phyloP scores from a whole-genome alignment of 2,329 filamentous ascomycete genomes.

The Trichophyton benhamiae region DNA sequence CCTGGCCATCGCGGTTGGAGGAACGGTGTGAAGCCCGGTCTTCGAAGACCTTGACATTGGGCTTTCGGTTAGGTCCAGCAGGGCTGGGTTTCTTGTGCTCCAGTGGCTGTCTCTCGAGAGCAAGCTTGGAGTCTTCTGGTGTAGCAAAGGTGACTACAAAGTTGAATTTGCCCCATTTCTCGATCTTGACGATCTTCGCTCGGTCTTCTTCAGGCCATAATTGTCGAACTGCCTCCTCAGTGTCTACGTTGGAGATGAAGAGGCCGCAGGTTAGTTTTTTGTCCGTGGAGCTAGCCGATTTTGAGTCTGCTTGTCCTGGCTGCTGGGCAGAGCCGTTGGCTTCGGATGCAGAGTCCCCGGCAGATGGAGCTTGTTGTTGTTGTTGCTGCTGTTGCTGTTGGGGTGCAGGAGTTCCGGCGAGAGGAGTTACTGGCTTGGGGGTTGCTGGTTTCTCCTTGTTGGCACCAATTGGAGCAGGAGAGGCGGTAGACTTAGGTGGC shows the following conservation, averaged over 20 bases:
- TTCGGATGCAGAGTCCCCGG: slow-evolving; percentile 29
- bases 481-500: slow-evolving; percentile 19
- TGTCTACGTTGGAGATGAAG: slow-evolving; percentile 78
- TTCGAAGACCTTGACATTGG: slow-evolving; percentile 72
- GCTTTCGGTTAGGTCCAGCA: slow-evolving; percentile 61
- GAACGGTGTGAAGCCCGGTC: slow-evolving; percentile 45
- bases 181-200: slow-evolving; percentile 63
- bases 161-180: slow-evolving; percentile 56
- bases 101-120: slow-evolving; percentile 60
- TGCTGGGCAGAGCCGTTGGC: slow-evolving; percentile 42
- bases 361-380: slow-evolving; percentile 7
- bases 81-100: slow-evolving; percentile 61
- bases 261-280: slow-evolving; percentile 65
- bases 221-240: slow-evolving; percentile 68
- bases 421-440: slow-evolving; percentile 29
- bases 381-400: no score
- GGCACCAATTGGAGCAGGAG: slow-evolving; percentile 33
- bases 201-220: slow-evolving; percentile 75
- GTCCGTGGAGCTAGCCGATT: slow-evolving; percentile 41
- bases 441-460: slow-evolving; percentile 41
- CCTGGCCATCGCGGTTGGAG: slow-evolving; percentile 20
- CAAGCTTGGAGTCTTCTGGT: slow-evolving; percentile 64
- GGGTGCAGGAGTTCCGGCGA: slow-evolving; percentile 17
- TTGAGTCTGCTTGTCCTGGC: slow-evolving; percentile 33
- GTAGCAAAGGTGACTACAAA: slow-evolving; percentile 75